Evolutionary conservation across 768 basidiomycete genomes (phyloP), one percentile per base, ranked within the genome.

Genomic region (Boletus coccyginus): DNA sequence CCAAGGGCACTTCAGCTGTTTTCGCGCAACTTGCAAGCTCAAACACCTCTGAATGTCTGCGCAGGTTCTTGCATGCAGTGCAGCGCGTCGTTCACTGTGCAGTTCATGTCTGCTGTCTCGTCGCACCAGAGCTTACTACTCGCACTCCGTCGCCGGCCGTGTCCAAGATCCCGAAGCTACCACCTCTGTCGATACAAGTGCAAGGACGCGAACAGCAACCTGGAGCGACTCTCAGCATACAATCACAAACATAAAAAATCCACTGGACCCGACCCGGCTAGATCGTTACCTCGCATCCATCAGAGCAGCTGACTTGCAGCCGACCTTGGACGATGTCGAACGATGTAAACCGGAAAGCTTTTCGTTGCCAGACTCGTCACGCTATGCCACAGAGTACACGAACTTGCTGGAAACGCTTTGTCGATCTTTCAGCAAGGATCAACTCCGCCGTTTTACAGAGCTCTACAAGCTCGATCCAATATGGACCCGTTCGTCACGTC

Each of bases 241-340:
- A 32, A 32, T 48, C n/a, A 32, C 43, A 7, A 38, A 59, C 42
- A 21, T 50, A 32, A 52, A 58, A 53, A 74, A 70, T 61, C 59
- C 74, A 14, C 63, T 79, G 29, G 75, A 75, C 38, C 68, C 77
- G 29, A 81, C 74, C 40, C 79, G 77, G 58, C 72, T 87, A 6
- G 79, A 84, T 53, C 72, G 76, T 36, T 84, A 82, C 64, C 79
- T 91, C 16, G 73, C 82, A n/a, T 73, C 77, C 31, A 74, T 88
- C 43, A 74, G 75, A 42, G 72, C 74, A 21, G 71, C 76, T 32
- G 76, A 78, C 27, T 64, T 75, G 31, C 71, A 78, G 29, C 76
- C 87, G 8, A 81, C 81, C 3, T 70, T 89, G 29, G 75, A 72
- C 40, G 90, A 92, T 55, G 68, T 90, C 42, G 87, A 89, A 64